Base-by-base conservation (phyloP, 352 stramenopile species). In the Phytophthora pseudosyringae region DNA sequence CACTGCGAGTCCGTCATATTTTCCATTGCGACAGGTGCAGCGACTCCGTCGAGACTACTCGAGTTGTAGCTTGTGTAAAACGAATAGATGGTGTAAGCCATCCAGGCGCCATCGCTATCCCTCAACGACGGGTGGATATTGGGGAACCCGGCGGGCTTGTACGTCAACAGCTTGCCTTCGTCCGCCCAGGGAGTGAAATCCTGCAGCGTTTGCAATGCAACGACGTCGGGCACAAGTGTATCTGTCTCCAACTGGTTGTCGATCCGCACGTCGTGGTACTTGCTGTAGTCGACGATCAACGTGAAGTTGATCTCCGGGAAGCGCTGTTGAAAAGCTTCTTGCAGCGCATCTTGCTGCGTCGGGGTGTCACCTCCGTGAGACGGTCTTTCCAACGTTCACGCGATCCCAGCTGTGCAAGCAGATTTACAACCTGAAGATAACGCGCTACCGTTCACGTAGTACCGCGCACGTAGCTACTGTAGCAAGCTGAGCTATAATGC, bases 281-380 rank as follows among this genome's bases (percentile, higher is more conserved):
- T 84, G 67, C 58, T 75, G 72, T 89, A 82, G 68, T 85, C 80
- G n/a, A 83, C 62, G n/a, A 85, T 40, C 4, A 87, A 21, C 6
- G 77, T 83, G 69, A 88, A 80, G 51, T 87, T 88, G 62, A 91
- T 75, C 15, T 80, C 47, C 1, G 81, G 76, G 65, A 78, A 86
- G 0, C 73, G 59, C 0, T 55, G 40, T 1, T 44, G 18, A 50
- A 77, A 80, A 7, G 61, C 64, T 10, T 69, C 52, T 5, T 63
- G 50, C 6, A 76, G 35, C 0, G 6, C 10, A n/a, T 76, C 58
- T 26, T 76, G 63, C 47, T 81, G 72, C 1, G 56, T 71, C 0
- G 67, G 56, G 15, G 56, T 73, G 40, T 85, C 77, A 15, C 70
- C 75, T n/a, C 75, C 69, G 45, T 69, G 43, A 15, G 26, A 8